Base-by-base conservation (phyloP, 2,329 filamentous ascomycete species). In the Escovopsis sp. region DNA sequence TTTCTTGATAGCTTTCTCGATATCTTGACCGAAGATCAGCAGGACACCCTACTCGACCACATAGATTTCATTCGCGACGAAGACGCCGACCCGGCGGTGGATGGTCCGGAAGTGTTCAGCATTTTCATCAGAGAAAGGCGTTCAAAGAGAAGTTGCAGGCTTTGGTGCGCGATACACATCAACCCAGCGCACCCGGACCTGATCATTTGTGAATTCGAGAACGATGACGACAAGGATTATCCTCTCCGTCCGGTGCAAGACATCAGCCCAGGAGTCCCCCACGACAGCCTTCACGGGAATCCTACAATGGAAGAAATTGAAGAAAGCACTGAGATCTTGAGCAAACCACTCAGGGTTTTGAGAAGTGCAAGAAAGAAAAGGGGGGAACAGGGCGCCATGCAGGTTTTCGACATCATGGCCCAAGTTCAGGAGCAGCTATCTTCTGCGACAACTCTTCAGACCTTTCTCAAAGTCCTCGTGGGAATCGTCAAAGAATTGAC, bases 341-440 rank as follows among this genome's bases (percentile, higher is more conserved):
- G 80, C 55, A 81, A 76, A 44, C 85, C 84, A 4, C 59, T 93
- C n/a, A 68, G 84, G 27, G 72, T 90, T 2, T 53, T 90, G 17
- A 66, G 81, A 26, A 84, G 77, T 49, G 80, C 83, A 0, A 70
- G 83, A 9, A 83, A 82, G 48, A 66, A 78, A 34, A 73, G 75
- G 44, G 82, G 81, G 5, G 82, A 90, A 48, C 80, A 83, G 31
- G 79, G 79, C 5, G 81, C 81, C 0, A 90, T 90, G 76, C 80
- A 92, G 47, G 81, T 90, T 2, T 92, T 92, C 55, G 86, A 85
- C 54, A 86, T 93, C 43, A 82, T 93, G 72, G 84, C 81, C 1
- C 86, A 94, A 51, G 79, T 94, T 1, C 85, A 93, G 51, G 84
- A 93, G 46, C 86, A 93, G 52, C 63, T 94, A 11, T 72, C 81